Base-by-base conservation (phyloP, 2,329 filamentous ascomycete genomes). In the Scedosporium minutisporum region DNA sequence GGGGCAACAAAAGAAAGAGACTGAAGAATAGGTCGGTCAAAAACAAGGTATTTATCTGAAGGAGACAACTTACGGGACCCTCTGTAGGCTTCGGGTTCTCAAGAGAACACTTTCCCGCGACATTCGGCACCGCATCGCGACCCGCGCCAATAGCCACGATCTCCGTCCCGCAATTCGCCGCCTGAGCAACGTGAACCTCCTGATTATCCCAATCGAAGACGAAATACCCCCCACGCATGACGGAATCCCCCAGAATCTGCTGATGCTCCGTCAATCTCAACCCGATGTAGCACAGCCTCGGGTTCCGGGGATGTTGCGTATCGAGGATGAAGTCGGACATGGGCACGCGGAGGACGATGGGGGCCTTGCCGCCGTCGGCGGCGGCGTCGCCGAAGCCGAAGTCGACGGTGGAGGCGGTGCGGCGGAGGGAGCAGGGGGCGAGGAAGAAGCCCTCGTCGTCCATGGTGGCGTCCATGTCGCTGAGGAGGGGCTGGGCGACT, bases 261-360 rank as follows among this genome's bases (percentile, higher is more conserved):
- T 77, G 75, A 42, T 74, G 74, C n/a, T 68, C 70, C 4, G 73
- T 75, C 6, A 71, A 42, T n/a, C 72, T 69, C 1, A 79, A 68
- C 25, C 79, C 79, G 12, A 79, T 71, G 58, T 76, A 73, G 70
- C 79, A 81, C 48, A 68, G 72, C 6, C 38, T 23, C 6, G 14
- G 25, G 59, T 61, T 53, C 12, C 67, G 66, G 14, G 68, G 68
- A 57, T 72, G 67, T 12, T 74, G 68, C 27, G 76, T 65, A 65
- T 81, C 72, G 63, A 82, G 74, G 66, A 83, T 77, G 60, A 84
- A 81, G 66, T 85, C 80, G 64, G 70, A 71, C 16, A 79, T 71
- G 4, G 78, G 71, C 10, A 81, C 78, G 12, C 68, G 71, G 38
- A 83, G 71, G 4, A 81, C 78, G 12, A 68, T 70, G 38, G 83